phyloP scores from a whole-genome alignment of 768 basidiomycete genomes.

The Suillus occidentalis region DNA sequence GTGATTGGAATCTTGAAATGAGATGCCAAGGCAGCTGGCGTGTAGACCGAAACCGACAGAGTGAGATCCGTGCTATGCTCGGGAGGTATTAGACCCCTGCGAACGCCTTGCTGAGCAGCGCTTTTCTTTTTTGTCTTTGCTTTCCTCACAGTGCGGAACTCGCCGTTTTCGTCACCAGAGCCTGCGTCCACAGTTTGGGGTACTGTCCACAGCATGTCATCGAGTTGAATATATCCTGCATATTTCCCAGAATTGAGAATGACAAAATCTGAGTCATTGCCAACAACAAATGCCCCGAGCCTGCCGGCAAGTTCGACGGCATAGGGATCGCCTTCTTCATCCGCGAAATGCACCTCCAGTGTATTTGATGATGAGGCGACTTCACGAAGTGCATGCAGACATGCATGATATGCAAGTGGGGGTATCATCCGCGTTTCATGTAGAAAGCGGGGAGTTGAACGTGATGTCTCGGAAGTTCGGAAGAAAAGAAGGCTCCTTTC shows the following conservation, averaged over 20 bases:
- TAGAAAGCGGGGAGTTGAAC: slow-evolving; percentile 65
- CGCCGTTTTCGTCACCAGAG: slow-evolving; percentile 43
- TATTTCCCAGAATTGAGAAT: slow-evolving; percentile 77
- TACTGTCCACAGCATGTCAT: slow-evolving; percentile 69
- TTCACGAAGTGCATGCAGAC: slow-evolving; percentile 51
- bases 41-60: slow-evolving; percentile 59
- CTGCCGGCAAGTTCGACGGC: slow-evolving; percentile 82
- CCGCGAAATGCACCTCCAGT: slow-evolving; percentile 67
- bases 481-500: slow-evolving; percentile 74
- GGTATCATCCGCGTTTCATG: slow-evolving; percentile 75
- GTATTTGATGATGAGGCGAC: slow-evolving; percentile 35
- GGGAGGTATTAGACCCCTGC: slow-evolving; percentile 54
- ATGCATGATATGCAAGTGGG: slow-evolving; percentile 59
- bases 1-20: slow-evolving; percentile 68
- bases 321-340: slow-evolving; percentile 81
- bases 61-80: slow-evolving; percentile 41
- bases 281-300: slow-evolving; percentile 71
- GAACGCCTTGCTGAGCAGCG: slow-evolving; percentile 22
- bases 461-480: slow-evolving; percentile 68
- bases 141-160: slow-evolving; percentile 60
- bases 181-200: slow-evolving; percentile 27
- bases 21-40: slow-evolving; percentile 57
- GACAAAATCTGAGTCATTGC: slow-evolving; percentile 82
- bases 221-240: slow-evolving; percentile 72
- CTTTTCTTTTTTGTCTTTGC: slow-evolving; percentile 50